Base-by-base conservation (phyloP, 2,329 filamentous ascomycete genomes). In the Aspergillus tubingensis region DNA sequence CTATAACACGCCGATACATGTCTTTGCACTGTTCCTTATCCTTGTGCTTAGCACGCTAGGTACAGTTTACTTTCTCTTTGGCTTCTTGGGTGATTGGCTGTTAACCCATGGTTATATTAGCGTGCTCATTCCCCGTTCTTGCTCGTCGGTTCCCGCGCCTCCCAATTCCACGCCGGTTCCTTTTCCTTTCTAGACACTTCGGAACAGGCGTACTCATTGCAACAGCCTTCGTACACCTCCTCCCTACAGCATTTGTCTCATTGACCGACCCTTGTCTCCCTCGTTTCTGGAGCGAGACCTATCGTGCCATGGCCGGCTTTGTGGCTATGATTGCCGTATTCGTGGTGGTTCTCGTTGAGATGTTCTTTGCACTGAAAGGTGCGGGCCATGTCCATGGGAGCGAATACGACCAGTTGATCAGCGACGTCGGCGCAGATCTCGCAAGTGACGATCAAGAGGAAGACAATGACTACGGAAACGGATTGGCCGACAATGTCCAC, bases 301-400 rank as follows among this genome's bases (percentile, higher is more conserved):
- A 95, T 74, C 85, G 83, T 50, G 91, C 91, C 5, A 88, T 96
- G 73, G 87, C 91, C 0, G 92, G 92, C 2, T 82, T 95, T 51
- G 85, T 96, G 50, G 90, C 91, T 58, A 94, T 96, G 90, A 76
- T 88, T 8, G 88, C 90, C 10, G 90, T 91, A n/a, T 82, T 96
- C 61, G 80, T 90, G 3, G 92, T 97, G 3, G 91, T 96, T 6
- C 85, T 87, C 2, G 84, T 97, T 55, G 94, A 98, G 76, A 96
- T 95, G 79, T 92, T 92, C 74, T 88, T 98, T 67, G 92, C 92
- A 0, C 90, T 88, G 56, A 83, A 84, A 71, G 86, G 86, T 5
- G 86, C 85, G 8, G 81, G 81, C 15, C 86, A 88, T 70, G 80
- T 82, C 51, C 86, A 88, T 70, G 76, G 79, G 11, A 80, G 75